A percentile compares a stretch with the other conserved stretches of the same genome.
These are phyloP conservation scores for Themeda triandra DNA, from an alignment of 176 grass and related monocot species.

Conservation along the genomic window DNA sequence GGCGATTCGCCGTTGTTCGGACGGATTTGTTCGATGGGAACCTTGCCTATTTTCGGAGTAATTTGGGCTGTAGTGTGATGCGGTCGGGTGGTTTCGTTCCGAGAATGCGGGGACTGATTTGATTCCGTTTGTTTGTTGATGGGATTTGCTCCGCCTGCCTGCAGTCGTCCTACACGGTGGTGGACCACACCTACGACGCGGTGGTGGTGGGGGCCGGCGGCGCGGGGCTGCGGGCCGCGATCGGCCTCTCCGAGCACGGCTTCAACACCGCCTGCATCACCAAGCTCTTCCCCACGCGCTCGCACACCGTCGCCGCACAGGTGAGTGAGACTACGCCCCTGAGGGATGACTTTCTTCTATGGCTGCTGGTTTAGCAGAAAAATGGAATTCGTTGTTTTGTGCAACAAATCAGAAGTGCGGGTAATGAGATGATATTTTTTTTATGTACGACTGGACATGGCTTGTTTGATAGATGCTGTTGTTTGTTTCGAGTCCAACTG, in stretches of 20 bases:
- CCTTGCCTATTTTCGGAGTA: not conserved
- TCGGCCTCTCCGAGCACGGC: constrained; percentile 91
- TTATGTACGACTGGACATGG: not conserved
- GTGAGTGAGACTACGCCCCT: constrained; percentile 35
- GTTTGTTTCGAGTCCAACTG: not conserved
- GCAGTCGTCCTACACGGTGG: constrained; percentile 78
- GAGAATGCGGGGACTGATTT: constrained; percentile 1
- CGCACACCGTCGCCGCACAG: constrained; percentile 92
- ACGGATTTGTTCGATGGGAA: not conserved
- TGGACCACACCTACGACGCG: constrained; percentile 93
- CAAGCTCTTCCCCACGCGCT: constrained; percentile 97
- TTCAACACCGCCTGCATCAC: constrained; percentile 99
- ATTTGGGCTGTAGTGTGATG: not conserved
- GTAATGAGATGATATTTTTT: not conserved
- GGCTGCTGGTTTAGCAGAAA: not conserved
- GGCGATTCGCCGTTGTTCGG: not conserved
- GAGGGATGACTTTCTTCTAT: not conserved
- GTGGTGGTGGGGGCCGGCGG: constrained; percentile 93
- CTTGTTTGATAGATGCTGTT: not conserved
- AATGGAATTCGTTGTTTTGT: not conserved
- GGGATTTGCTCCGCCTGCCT: constrained; percentile 23
- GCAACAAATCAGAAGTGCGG: not conserved
- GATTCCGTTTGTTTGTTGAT: not conserved
- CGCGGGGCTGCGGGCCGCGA: constrained; percentile 84
- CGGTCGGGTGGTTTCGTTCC: not conserved